Evolutionary conservation across 2,329 filamentous ascomycete species (phyloP).

Genomic region (Sporothrix luriei): DNA sequence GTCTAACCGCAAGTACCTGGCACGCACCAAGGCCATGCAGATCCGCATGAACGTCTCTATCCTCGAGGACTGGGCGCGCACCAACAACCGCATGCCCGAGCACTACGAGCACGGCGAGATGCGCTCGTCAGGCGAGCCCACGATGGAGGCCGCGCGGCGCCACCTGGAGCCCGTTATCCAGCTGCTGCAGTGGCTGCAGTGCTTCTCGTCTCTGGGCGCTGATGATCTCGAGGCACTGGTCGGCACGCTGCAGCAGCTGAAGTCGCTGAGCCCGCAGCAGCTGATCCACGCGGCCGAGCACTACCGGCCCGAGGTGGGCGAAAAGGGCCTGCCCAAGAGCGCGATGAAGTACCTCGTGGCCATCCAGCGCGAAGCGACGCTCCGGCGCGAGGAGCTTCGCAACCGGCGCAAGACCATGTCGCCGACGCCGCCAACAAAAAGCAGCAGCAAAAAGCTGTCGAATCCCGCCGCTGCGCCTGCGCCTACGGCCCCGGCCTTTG

Average conservation of each 20-base stretch:
- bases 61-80: constrained; percentile 91
- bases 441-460: constrained; percentile 10
- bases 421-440: constrained; percentile 44
- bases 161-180: constrained; percentile 92
- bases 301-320: constrained; percentile 91
- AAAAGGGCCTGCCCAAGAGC: constrained; percentile 86
- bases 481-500: background rate
- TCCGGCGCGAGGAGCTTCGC: constrained; percentile 58
- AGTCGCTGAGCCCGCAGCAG: constrained; percentile 80
- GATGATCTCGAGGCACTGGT: constrained; percentile 89
- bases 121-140: constrained; percentile 80
- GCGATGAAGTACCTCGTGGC: constrained; percentile 83
- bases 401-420: constrained; percentile 52
- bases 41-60: constrained; percentile 98
- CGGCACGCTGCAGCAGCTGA: constrained; percentile 85
- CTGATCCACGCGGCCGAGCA: constrained; percentile 89
- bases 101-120: constrained; percentile 94
- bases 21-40: constrained; percentile 97
- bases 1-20: constrained; percentile 91
- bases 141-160: constrained; percentile 77
- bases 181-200: constrained; percentile 94
- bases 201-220: constrained; percentile 84
- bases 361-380: constrained; percentile 72
- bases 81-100: constrained; percentile 91
- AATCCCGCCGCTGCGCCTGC: background rate